Evolutionary conservation across 2,329 filamentous ascomycete species (phyloP), one percentile per base, ranked within the genome.

Genomic region (Cercospora brassicicola): DNA sequence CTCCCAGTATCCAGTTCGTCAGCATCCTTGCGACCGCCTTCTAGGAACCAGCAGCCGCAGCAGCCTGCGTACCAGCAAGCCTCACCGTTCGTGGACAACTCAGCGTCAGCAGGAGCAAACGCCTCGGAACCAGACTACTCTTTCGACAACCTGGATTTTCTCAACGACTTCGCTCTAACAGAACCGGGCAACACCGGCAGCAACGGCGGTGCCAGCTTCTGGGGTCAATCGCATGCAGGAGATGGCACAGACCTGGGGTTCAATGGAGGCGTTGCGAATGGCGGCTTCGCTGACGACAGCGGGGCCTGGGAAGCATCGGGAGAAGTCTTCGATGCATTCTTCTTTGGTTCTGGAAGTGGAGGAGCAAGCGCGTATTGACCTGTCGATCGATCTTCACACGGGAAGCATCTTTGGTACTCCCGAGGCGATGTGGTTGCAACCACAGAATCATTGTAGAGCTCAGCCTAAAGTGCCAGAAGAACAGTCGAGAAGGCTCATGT

Each of bases 251-350:
- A 91, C 71, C 83, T 91, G 56, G 89, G 88, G 0, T 89, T 83
- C 11, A 76, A 73, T 5, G 75, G 75, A 8, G 75, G 72, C 23
- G 67, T 67, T 78, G 80, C 18, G 8, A 59, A 64, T 31, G 60
- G 56, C 18, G 73, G 71, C 13, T 71, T 71, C 18, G 53, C 53
- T 56, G 62, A 65, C 59, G 74, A 72, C 59, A 81, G 80, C 59
- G 80, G 80, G 5, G 82, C 88, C 75, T 84, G 88, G 73, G 88
- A 90, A 72, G 89, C 72, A 11, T 73, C 71, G 55, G 72, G 73
- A 39, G 82, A 85, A 76, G 68, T 84, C 11, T 91, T 92, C 78
- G 90, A 91, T 75, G 88, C 88, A 0, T 92, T 92, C 76, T 91
- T 91, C 81, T 91, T 91, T 76, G 89, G 89, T 0, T 85, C 85